Percentiles rank a stretch among this genome's conserved stretches.
These are phyloP conservation scores for Asparagopsis taxiformis DNA, from an alignment of 31 red algal species.

Conservation along the genomic window DNA sequence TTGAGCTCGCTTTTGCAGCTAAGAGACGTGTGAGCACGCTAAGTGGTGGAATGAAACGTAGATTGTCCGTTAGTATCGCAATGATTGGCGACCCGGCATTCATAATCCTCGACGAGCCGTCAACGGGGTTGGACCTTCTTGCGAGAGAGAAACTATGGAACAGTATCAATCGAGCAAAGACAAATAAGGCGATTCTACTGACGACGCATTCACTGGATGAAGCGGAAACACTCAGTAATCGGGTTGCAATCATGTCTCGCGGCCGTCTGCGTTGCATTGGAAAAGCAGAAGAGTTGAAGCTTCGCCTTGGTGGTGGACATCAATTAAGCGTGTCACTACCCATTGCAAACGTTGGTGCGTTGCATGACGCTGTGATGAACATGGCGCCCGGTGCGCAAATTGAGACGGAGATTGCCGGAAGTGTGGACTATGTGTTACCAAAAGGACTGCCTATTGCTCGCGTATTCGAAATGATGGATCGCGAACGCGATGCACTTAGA, in stretches of 20 bases:
- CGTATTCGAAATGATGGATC: slow-evolving; percentile 73
- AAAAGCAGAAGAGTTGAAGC: slow-evolving; percentile 68
- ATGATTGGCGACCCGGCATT: slow-evolving; percentile 80
- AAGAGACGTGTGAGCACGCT: slow-evolving; percentile 60
- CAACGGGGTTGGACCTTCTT: slow-evolving; percentile 85
- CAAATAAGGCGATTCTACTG: slow-evolving; percentile 72
- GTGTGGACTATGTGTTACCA: slow-evolving; percentile 74
- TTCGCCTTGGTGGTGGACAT: slow-evolving; percentile 80
- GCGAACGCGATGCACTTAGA: slow-evolving; percentile 15
- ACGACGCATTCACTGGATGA: slow-evolving; percentile 97
- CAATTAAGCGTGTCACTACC: slow-evolving; percentile 68
- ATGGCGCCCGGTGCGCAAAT: slow-evolving; percentile 48
- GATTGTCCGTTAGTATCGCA: slow-evolving; percentile 82
- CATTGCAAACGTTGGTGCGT: slow-evolving; percentile 11
- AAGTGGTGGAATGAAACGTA: slow-evolving; percentile 86
- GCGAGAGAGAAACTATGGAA: slow-evolving; percentile 79
- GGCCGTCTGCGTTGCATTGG: slow-evolving; percentile 75
- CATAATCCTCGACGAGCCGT: slow-evolving; percentile 94
- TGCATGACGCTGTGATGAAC: slow-evolving; percentile 41
- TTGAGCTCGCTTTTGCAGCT: slow-evolving; percentile 55
- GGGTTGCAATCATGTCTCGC: slow-evolving; percentile 78
- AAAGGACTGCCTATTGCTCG: slow-evolving; percentile 45
- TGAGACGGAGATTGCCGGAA: slow-evolving; percentile 55
- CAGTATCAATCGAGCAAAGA: slow-evolving; percentile 52
- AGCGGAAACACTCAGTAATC: slow-evolving; percentile 74